Evolutionary conservation across 495 filamentous ascomycete genomes (phyloP).

Genomic region (Pyrenopolyporus hunteri): DNA sequence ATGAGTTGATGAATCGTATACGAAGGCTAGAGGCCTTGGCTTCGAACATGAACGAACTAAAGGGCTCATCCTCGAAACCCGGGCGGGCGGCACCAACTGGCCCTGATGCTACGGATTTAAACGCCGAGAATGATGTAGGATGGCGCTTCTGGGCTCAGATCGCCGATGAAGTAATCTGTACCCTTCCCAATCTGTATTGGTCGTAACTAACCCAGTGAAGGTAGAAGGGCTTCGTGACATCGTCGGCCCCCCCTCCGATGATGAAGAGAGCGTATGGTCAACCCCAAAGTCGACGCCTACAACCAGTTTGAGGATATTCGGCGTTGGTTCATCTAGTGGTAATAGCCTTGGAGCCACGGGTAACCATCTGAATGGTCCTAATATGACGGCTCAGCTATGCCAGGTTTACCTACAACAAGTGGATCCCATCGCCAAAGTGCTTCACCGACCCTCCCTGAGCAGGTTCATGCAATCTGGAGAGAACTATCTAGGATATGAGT

Average conservation of each 20-base stretch:
- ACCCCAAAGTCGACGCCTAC: not conserved
- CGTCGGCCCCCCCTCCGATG: slow-evolving; percentile 4
- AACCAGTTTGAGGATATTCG: not conserved
- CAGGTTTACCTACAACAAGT: slow-evolving; percentile 27
- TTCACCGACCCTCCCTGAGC: slow-evolving; percentile 24
- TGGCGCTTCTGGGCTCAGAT: slow-evolving; percentile 12
- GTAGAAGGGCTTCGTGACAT: slow-evolving; percentile 5
- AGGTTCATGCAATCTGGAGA: slow-evolving; percentile 18
- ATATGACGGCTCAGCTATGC: slow-evolving; percentile 13
- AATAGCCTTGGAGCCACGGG: not conserved
- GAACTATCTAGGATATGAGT: slow-evolving; percentile 11
- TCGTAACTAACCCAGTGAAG: not conserved
- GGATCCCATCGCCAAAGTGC: slow-evolving; percentile 24
- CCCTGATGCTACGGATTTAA: not conserved
- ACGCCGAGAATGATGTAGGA: slow-evolving; percentile 2
- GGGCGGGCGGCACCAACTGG: not conserved
- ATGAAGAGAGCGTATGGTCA: slow-evolving; percentile 11
- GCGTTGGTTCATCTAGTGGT: not conserved
- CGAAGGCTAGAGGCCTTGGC: slow-evolving; percentile 2
- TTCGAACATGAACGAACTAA: not conserved
- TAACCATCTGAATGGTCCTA: not conserved
- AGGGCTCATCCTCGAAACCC: not conserved
- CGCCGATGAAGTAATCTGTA: slow-evolving; percentile 4
- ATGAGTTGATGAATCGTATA: slow-evolving; percentile 12
- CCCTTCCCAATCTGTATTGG: not conserved